Conservation (phyloP, 208 protist genomes). For the Trypanosoma rangeli region DNA sequence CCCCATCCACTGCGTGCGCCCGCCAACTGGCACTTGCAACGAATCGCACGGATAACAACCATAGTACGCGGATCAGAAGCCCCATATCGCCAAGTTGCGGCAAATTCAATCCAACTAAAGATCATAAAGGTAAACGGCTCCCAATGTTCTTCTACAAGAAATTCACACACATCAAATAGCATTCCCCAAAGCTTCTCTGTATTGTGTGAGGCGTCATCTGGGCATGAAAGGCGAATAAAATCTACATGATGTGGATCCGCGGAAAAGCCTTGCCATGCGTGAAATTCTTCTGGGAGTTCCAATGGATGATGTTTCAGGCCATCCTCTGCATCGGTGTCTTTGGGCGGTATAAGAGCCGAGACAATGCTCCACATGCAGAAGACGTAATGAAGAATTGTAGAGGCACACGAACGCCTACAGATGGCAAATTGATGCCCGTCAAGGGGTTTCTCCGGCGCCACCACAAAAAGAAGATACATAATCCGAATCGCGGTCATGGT, state of each 20-base stretch:
- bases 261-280: constrained; percentile 48
- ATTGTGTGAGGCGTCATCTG: constrained; percentile 49
- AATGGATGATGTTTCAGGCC: background rate
- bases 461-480: constrained; percentile 38
- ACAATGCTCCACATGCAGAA: constrained; percentile 54
- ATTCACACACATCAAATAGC: constrained; percentile 56
- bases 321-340: constrained; percentile 1
- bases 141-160: constrained; percentile 35
- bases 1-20: constrained; percentile 39
- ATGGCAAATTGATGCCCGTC: constrained; percentile 3
- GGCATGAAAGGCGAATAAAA: constrained; percentile 25
- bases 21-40: constrained; percentile 25
- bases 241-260: constrained; percentile 24
- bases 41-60: constrained; percentile 34
- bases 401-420: constrained; percentile 38
- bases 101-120: constrained; percentile 63
- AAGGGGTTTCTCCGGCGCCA: constrained; percentile 15
- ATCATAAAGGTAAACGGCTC: constrained; percentile 64
- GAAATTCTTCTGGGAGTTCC: constrained; percentile 32
- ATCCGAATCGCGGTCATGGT: constrained; percentile 36
- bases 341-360: constrained; percentile 1
- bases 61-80: constrained; percentile 31
- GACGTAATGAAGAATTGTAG: constrained; percentile 71
- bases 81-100: constrained; percentile 39
- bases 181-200: constrained; percentile 52